Evolutionary conservation across 2,329 filamentous ascomycete genomes (phyloP).

Genomic region (Rhynchosporium graminicola): DNA sequence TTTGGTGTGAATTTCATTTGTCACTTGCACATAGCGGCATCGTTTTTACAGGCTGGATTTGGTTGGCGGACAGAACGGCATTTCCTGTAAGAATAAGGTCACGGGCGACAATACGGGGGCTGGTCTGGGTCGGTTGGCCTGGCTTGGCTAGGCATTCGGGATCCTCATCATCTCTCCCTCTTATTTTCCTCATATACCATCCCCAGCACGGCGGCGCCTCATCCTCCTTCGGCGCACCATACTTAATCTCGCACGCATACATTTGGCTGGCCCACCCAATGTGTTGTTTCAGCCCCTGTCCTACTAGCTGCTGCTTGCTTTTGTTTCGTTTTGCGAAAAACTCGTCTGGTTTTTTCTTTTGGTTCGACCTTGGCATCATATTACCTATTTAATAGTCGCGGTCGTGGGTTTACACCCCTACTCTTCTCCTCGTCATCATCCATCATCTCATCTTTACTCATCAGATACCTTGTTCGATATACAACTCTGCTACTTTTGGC

Average conservation of each 20-base stretch:
- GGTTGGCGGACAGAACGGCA: slow-evolving; percentile 22
- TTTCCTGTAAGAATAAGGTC: slow-evolving; percentile 43
- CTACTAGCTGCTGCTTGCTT: slow-evolving; percentile 32
- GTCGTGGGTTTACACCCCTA: slow-evolving; percentile 27
- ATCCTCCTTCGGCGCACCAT: slow-evolving; percentile 31
- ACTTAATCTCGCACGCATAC: slow-evolving; percentile 36
- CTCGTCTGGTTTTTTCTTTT: slow-evolving; percentile 17
- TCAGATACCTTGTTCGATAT: slow-evolving; percentile 65
- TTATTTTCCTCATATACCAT: slow-evolving; percentile 29
- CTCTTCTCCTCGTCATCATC: slow-evolving; percentile 32
- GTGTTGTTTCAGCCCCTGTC: slow-evolving; percentile 41
- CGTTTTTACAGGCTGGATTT: slow-evolving; percentile 27
- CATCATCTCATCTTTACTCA: slow-evolving; percentile 23
- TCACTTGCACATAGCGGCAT: slow-evolving; percentile 40
- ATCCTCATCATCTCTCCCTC: slow-evolving; percentile 35
- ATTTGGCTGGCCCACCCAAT: slow-evolving; percentile 41
- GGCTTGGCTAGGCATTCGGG: slow-evolving; percentile 37
- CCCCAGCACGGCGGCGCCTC: slow-evolving; percentile 15
- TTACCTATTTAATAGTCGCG: slow-evolving; percentile 34
- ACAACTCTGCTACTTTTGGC: slow-evolving; percentile 35
- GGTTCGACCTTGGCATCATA: slow-evolving; percentile 22
- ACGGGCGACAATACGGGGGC: slow-evolving; percentile 48
- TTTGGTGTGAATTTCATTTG: slow-evolving; percentile 36
- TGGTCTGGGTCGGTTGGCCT: slow-evolving; percentile 38
- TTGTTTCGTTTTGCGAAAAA: slow-evolving; percentile 4